A percentile compares a stretch with the other conserved stretches of the same genome.
Conservation (phyloP, 495 filamentous ascomycete species). For the Penicillium alfredii region DNA sequence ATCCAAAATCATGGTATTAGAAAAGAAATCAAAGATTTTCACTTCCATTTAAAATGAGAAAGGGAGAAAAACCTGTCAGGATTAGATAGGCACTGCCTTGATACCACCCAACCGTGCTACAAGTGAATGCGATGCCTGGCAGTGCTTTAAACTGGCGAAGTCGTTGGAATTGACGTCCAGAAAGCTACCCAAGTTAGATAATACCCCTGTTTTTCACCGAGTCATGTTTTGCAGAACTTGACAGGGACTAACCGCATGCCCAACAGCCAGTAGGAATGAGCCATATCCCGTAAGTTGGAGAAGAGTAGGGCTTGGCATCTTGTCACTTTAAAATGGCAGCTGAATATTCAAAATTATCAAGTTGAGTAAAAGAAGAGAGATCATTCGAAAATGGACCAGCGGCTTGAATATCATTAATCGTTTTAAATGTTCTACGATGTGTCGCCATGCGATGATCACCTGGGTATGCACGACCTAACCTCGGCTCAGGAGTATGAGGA, state of each 20-base stretch:
- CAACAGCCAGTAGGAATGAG: slow-evolving; percentile 9
- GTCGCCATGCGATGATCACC: no score
- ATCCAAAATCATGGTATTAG: neutral
- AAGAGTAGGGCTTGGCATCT: slow-evolving; percentile 8
- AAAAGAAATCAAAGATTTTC: neutral
- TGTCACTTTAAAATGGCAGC: no score
- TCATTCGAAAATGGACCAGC: no score
- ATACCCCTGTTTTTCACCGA: neutral
- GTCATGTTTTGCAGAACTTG: neutral
- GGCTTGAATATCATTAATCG: no score
- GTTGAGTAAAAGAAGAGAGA: no score
- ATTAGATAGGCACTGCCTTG: slow-evolving; percentile 29
- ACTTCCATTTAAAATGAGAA: neutral
- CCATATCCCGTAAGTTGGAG: slow-evolving; percentile 11
- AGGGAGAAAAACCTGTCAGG: slow-evolving; percentile 18
- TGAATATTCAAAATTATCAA: no score
- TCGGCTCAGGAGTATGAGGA: no score
- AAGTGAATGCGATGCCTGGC: slow-evolving; percentile 23
- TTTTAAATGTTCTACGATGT: no score
- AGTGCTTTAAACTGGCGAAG: slow-evolving; percentile 19
- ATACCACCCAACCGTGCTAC: slow-evolving; percentile 27
- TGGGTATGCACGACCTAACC: no score
- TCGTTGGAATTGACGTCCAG: slow-evolving; percentile 4
- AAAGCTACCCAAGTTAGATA: neutral
- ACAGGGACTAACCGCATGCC: slow-evolving; percentile 8